Conservation (phyloP, 1,284 basidiomycete species). For the Athelia psychrophila region DNA sequence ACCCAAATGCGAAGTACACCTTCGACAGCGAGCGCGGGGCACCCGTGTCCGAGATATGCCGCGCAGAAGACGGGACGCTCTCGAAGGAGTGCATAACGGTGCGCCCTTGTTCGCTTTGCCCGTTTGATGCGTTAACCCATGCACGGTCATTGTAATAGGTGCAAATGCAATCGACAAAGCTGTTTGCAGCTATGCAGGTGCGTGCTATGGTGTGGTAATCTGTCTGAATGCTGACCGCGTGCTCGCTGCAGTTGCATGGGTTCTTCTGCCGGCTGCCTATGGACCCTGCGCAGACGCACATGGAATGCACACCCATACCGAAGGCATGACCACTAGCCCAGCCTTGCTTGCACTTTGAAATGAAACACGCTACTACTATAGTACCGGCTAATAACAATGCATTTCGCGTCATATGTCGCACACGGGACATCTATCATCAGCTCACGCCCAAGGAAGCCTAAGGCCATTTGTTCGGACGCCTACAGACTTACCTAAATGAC, state of each 20-base stretch:
- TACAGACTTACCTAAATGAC: too few species aligned
- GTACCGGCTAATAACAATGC: too few species aligned
- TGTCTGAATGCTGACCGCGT: neutral
- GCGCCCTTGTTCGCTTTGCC: conserved; percentile 22
- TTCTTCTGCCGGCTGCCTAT: conserved; percentile 78
- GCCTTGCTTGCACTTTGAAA: too few species aligned
- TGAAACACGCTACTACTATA: too few species aligned
- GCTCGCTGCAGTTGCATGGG: conserved; percentile 26
- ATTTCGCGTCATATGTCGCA: too few species aligned
- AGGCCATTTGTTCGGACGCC: too few species aligned
- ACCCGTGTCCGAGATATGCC: conserved; percentile 61
- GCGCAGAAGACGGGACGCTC: conserved; percentile 39
- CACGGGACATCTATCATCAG: too few species aligned
- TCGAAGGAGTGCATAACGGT: conserved; percentile 64
- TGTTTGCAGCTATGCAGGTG: conserved; percentile 81
- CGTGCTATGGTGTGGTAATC: conserved; percentile 18
- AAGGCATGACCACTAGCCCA: conserved; percentile 37
- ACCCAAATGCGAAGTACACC: conserved; percentile 50
- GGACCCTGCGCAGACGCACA: conserved; percentile 69
- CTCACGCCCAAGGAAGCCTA: too few species aligned
- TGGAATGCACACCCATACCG: conserved; percentile 71
- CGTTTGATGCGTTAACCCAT: neutral
- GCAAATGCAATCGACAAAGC: conserved; percentile 61
- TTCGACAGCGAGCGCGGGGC: conserved; percentile 62
- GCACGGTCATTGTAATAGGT: conserved; percentile 39